Base-by-base conservation (phyloP, 371 early-diverging fungal species). In the Mortierella polycephala region DNA sequence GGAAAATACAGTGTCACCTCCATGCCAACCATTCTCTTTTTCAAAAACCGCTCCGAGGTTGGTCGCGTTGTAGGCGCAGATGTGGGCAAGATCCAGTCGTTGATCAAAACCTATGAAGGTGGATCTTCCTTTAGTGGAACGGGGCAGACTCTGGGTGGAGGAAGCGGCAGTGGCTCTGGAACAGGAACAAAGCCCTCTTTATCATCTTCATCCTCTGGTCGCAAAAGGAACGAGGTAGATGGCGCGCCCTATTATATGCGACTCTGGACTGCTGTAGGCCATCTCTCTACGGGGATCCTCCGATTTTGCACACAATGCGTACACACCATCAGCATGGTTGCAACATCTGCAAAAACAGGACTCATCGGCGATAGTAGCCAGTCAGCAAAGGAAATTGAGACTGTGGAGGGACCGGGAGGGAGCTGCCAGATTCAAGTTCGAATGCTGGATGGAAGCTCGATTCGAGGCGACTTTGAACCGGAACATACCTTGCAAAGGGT, bases 21-120 rank as follows among this genome's bases (percentile, higher is more conserved):
- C 42, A 82, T 82, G 82, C 82, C 82, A 6, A 82, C 82, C 8
- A 75, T 82, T 18, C 14, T 79, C 55, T 82, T 77, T 37, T 65
- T 82, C 54, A 79, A 79, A 57, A 65, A 64, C 52, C 54, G 62
- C 21, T 66, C 66, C 18, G 82, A 79, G 63, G 80, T 79, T 11
- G 81, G 66, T 5, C 74, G 75, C 20, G 80, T 80, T 16, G 67
- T 69, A 3, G 82, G 82, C 8, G 80, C 71, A 16, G 65, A 79
- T 54, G 65, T 69, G 10, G 41, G 61, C 57, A 64, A 79, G 63
- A 79, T 79, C 57, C 64, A 79, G 62, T 40, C 73, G 0, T 46
- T 69, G 30, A 79, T 79, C 42, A 79, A 79, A 58, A 42, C 64
- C 5, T 55, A 79, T 47, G 73, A 79, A 9, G 66, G 69, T 7